Percentiles rank a stretch among this genome's conserved stretches.
Evolutionary conservation across 2,329 filamentous ascomycete species (phyloP).

Genomic region (Didymella pomorum): DNA sequence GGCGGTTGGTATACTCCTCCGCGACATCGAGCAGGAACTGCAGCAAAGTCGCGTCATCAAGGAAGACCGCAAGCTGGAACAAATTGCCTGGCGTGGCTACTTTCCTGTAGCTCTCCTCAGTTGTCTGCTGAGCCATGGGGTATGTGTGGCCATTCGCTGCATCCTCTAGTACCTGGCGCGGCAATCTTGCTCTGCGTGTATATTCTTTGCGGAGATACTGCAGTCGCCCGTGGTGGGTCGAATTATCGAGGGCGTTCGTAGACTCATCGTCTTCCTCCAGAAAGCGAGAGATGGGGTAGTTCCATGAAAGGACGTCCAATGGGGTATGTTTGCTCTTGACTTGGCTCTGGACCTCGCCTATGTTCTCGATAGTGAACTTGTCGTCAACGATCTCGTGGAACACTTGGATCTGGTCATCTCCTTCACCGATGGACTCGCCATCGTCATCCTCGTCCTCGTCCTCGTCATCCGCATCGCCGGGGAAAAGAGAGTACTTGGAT

Average conservation of each 20-base stretch:
- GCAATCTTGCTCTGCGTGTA: background rate
- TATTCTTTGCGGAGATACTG: background rate
- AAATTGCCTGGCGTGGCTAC: constrained; percentile 27
- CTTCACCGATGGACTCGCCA: constrained; percentile 27
- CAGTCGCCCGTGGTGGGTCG: background rate
- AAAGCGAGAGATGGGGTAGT: constrained; percentile 23
- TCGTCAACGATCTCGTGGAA: constrained; percentile 67
- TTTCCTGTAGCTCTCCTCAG: constrained; percentile 10
- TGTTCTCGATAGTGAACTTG: constrained; percentile 76
- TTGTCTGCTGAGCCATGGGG: background rate
- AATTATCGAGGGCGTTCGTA: background rate
- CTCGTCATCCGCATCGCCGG: constrained; percentile 32
- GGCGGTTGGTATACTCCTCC: constrained; percentile 26
- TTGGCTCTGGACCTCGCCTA: constrained; percentile 72
- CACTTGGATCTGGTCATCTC: constrained; percentile 45
- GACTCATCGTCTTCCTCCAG: constrained; percentile 14
- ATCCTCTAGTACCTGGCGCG: constrained; percentile 18
- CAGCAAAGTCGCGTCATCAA: constrained; percentile 30
- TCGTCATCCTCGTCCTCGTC: constrained; percentile 46
- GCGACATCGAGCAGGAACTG: constrained; percentile 26
- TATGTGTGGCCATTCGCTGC: constrained; percentile 17
- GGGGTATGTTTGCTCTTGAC: constrained; percentile 72
- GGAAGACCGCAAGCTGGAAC: constrained; percentile 44
- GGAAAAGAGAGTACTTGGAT: constrained; percentile 61
- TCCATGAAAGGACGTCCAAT: constrained; percentile 58